These are phyloP conservation scores for Penicillium malachiteum DNA, from an alignment of 495 filamentous ascomycete genomes.

Conservation along the genomic window DNA sequence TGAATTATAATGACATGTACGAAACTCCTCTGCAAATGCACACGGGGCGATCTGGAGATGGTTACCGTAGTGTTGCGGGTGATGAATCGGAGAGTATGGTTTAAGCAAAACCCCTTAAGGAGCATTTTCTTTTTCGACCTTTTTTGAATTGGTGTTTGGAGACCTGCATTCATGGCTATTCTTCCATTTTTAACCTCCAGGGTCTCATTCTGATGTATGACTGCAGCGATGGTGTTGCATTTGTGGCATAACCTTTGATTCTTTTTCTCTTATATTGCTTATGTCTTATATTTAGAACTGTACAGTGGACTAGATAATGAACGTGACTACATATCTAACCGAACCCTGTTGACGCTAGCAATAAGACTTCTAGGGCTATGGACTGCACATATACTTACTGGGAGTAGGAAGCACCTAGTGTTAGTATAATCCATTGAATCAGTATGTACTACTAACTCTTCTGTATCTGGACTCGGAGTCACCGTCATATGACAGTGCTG, in stretches of 20 bases:
- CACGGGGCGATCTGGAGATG: conserved; percentile 24
- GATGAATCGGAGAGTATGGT: conserved; percentile 38
- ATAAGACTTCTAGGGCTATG: too few relatives aligned
- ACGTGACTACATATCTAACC: not conserved
- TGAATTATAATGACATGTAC: conserved; percentile 90
- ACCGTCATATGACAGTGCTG: too few relatives aligned
- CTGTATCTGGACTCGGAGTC: too few relatives aligned
- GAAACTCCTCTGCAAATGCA: conserved; percentile 72
- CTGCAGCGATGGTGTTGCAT: conserved; percentile 25
- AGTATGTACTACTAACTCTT: too few relatives aligned
- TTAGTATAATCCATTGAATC: too few relatives aligned
- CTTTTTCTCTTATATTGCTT: not conserved
- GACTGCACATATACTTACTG: too few relatives aligned
- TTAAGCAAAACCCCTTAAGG: conserved; percentile 7
- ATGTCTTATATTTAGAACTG: conserved; percentile 16
- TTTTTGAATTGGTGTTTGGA: not conserved
- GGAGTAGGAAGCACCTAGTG: too few relatives aligned
- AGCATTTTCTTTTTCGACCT: not conserved
- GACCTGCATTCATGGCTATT: conserved; percentile 14
- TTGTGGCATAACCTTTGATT: conserved; percentile 14
- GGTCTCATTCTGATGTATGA: conserved; percentile 10
- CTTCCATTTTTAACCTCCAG: not conserved
- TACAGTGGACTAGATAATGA: conserved; percentile 30
- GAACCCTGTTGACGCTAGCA: too few relatives aligned
- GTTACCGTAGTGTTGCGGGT: conserved; percentile 42